Percentiles rank a stretch among this genome's conserved stretches.
These are phyloP conservation scores for Candida tropicalis DNA, from an alignment of 1,139 yeast species.

Conservation along the genomic window DNA sequence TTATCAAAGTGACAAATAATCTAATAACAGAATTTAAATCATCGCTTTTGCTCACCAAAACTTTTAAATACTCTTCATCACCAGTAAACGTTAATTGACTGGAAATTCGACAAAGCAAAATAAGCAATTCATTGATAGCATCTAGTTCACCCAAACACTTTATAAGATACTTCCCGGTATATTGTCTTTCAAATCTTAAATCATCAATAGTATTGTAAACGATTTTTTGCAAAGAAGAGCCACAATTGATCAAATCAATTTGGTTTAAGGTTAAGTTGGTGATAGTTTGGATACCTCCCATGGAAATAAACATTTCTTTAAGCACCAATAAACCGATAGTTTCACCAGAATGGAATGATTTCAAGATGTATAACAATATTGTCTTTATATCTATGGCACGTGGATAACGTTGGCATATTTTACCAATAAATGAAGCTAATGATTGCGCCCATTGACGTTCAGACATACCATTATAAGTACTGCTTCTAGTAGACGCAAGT, in stretches of 20 bases:
- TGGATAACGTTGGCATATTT: conserved; percentile 56
- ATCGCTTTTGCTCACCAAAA: conserved; percentile 71
- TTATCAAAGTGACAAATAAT: conserved; percentile 61
- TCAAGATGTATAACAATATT: conserved; percentile 61
- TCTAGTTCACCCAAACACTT: conserved; percentile 47
- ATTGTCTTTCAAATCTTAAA: conserved; percentile 45
- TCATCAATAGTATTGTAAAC: conserved; percentile 69
- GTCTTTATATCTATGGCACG: conserved; percentile 54
- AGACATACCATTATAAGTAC: conserved; percentile 73
- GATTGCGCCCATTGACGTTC: conserved; percentile 88
- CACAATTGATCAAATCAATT: conserved; percentile 69
- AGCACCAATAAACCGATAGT: conserved; percentile 68
- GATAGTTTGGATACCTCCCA: conserved; percentile 81
- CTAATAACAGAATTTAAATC: conserved; percentile 68
- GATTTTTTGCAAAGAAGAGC: conserved; percentile 54
- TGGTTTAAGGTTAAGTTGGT: conserved; percentile 68
- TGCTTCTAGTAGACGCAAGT: conserved; percentile 65
- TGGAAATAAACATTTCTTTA: conserved; percentile 66
- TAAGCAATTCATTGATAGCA: conserved; percentile 62
- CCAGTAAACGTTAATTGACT: conserved; percentile 44
- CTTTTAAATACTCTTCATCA: conserved; percentile 62
- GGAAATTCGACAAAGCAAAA: conserved; percentile 59
- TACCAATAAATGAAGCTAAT: conserved; percentile 66
- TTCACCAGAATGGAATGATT: conserved; percentile 65
- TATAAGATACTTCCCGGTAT: conserved; percentile 58